Conservation (phyloP, 148 eudicot species). For the Amaranthus cruentus region DNA sequence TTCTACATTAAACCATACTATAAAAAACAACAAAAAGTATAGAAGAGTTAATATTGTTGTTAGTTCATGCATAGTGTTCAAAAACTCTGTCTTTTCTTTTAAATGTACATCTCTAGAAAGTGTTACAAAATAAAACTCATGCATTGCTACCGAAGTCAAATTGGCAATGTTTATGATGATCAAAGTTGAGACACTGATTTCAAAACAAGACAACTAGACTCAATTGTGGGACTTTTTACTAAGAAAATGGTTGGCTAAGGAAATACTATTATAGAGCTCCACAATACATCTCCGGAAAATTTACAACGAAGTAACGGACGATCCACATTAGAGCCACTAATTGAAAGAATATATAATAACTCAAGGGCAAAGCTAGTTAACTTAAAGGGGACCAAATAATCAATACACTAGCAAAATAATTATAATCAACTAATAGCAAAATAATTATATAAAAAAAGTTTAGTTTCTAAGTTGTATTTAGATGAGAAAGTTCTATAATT, state of each 20-base stretch:
- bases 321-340: neutral
- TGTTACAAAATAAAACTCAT: neutral
- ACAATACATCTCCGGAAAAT: neutral
- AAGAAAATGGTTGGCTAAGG: neutral
- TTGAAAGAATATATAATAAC: neutral
- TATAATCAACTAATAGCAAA: too few species aligned
- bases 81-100: neutral
- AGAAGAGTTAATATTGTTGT: too few species aligned
- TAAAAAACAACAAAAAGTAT: too few species aligned
- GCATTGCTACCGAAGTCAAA: neutral
- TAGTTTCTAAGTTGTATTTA: too few species aligned
- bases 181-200: neutral
- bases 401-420: too few species aligned
- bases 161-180: neutral
- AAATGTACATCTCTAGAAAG: neutral
- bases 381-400: too few species aligned
- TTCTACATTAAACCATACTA: too few species aligned
- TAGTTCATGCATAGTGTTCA: neutral
- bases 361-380: too few species aligned
- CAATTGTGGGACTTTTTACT: neutral
- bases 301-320: neutral
- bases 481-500: too few species aligned
- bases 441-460: too few species aligned
- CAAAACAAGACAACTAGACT: neutral
- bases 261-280: neutral